Percentiles rank a stretch among this genome's conserved stretches.
Evolutionary conservation across 805 yeast genomes (phyloP).

Genomic region (Candida dajiaensis): DNA sequence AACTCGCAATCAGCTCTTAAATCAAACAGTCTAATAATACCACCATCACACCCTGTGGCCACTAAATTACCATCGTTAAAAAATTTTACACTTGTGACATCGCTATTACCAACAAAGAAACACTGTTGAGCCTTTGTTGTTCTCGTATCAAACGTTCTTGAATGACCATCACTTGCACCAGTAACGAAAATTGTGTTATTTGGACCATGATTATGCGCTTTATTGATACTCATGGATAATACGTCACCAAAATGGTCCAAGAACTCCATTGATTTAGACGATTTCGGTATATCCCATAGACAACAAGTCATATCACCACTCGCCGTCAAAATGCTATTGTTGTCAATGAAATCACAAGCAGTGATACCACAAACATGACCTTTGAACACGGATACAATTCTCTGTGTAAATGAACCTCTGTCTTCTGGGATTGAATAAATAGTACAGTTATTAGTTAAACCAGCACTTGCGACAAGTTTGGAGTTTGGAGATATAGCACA

Average conservation of each 20-base stretch:
- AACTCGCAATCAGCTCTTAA: conserved; percentile 70
- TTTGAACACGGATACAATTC: conserved; percentile 50
- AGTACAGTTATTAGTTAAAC: conserved; percentile 74
- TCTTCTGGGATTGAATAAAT: conserved; percentile 43
- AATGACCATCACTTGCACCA: conserved; percentile 65
- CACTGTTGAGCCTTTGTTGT: conserved; percentile 38
- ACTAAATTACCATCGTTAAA: conserved; percentile 70
- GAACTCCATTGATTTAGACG: conserved; percentile 46
- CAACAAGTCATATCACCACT: conserved; percentile 81
- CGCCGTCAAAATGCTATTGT: conserved; percentile 53
- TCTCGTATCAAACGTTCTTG: conserved; percentile 62
- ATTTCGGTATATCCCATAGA: conserved; percentile 72
- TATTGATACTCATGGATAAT: conserved; percentile 37
- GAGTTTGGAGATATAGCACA: conserved; percentile 71
- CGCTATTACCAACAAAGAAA: conserved; percentile 53
- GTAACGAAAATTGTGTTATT: conserved; percentile 40
- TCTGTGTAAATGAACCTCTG: conserved; percentile 30
- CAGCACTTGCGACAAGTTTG: conserved; percentile 68
- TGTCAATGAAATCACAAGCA: conserved; percentile 60
- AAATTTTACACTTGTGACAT: conserved; percentile 55
- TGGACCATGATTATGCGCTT: conserved; percentile 11
- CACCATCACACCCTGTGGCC: conserved; percentile 76
- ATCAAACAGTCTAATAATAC: conserved; percentile 63
- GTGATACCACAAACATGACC: conserved; percentile 84
- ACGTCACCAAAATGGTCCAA: conserved; percentile 73